Evolutionary conservation across 345 rosid genomes (phyloP), one percentile per base, ranked within the genome.

Genomic region (Draba incana): DNA sequence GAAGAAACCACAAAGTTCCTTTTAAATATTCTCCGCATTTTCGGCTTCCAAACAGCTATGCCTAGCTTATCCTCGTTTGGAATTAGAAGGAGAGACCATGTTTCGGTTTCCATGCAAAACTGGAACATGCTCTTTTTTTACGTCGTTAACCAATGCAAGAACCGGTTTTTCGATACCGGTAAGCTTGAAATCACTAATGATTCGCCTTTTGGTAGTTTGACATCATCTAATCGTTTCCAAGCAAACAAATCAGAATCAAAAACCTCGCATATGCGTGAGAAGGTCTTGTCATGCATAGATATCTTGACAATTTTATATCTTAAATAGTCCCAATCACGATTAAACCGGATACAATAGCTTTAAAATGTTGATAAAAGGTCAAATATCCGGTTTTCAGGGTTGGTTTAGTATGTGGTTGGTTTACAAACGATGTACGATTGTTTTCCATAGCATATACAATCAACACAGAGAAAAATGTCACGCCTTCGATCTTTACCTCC

Each of bases 241-340:
- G 48, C 48, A 44, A 44, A 44, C 48, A 3, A 14, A 44, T 44
- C 48, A 44, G 48, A 44, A 44, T 44, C 48, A n/a, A 44, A 44
- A n/a, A n/a, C 48, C 20, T 44, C 20, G 20, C 48, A 44, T 5
- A 44, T 14, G 48, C n/a, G 20, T 44, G 49, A 2, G 10, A 35
- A 2, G 39, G 8, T 8, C 10, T 2, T 45, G 2, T 45, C 24
- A 14, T 45, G 49, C 0, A 45, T 45, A 20, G 27, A 47, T 9
- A 47, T 0, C 52, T 47, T 47, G 27, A 16, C 27, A 10, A 47
- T 20, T 10, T 47, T 47, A 47, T 47, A 47, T 27, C 13, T 3
- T 3, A 47, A 8, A 47, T 47, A 16, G 27, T 20, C 27, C 13
- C 6, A 8, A 20, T 8, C 52, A 20, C 27, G 5, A 3, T 47